Evolutionary conservation across 2,329 filamentous ascomycete species (phyloP).

Genomic region (Fusarium albosuccineum): DNA sequence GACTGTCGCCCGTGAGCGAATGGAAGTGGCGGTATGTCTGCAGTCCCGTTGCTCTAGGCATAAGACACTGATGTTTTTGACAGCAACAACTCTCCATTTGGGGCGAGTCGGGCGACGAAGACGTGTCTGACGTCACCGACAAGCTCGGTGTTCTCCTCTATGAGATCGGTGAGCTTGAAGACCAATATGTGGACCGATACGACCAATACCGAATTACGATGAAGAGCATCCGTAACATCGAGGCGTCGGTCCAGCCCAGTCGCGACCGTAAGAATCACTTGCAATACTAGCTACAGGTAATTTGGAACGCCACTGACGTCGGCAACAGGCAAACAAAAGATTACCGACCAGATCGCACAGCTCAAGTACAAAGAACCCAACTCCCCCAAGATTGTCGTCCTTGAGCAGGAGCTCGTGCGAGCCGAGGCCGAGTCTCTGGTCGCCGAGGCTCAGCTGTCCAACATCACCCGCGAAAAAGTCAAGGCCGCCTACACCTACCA

Average conservation of each 20-base stretch:
- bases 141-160: slow-evolving; percentile 98
- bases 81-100: slow-evolving; percentile 99
- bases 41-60: too few species aligned
- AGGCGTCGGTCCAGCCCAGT: slow-evolving; percentile 97
- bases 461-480: slow-evolving; percentile 99
- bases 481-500: slow-evolving; percentile 99
- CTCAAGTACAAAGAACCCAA: slow-evolving; percentile 99
- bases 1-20: slow-evolving; percentile 92
- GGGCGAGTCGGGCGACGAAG: slow-evolving; percentile 95
- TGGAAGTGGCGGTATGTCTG: slow-evolving; percentile 92
- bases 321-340: slow-evolving; percentile 91
- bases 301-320: slow-evolving; percentile 11
- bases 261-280: slow-evolving; percentile 81
- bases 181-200: slow-evolving; percentile 98
- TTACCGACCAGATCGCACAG: slow-evolving; percentile 98
- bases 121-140: slow-evolving; percentile 98
- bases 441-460: slow-evolving; percentile 96
- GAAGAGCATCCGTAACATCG: slow-evolving; percentile 99
- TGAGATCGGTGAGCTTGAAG: slow-evolving; percentile 97
- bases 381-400: slow-evolving; percentile 95
- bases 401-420: slow-evolving; percentile 98
- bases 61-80: slow-evolving; percentile 35
- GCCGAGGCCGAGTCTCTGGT: slow-evolving; percentile 99
- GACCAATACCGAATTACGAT: slow-evolving; percentile 99
- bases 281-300: neutral